Evolutionary conservation across 805 yeast genomes (phyloP).

Genomic region (Wickerhamomyces queroliae): DNA sequence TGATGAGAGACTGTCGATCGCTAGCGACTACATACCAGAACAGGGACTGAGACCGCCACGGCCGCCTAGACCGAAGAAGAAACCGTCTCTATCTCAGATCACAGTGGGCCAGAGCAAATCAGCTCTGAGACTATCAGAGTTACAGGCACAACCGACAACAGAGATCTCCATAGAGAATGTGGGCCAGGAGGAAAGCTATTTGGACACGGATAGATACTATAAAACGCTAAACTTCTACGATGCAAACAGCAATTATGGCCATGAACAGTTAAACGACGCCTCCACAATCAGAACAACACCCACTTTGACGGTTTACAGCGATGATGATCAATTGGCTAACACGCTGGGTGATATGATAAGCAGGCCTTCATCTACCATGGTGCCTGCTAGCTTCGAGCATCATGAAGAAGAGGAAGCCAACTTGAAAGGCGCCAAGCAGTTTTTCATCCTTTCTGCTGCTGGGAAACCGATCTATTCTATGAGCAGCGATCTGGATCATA

Average conservation of each 20-base stretch:
- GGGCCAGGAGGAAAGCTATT: conserved; percentile 6
- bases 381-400: conserved; percentile 7
- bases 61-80: conserved; percentile 14
- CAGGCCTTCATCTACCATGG: conserved; percentile 14
- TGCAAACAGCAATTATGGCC: background rate
- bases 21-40: background rate
- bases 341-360: conserved; percentile 21
- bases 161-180: conserved; percentile 23
- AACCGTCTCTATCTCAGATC: conserved; percentile 17
- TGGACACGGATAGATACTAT: conserved; percentile 4
- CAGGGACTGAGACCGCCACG: conserved; percentile 4
- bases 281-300: conserved; percentile 23
- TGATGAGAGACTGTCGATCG: background rate
- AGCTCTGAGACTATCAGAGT: conserved; percentile 10
- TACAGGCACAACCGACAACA: conserved; percentile 28
- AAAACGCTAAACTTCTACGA: conserved; percentile 4
- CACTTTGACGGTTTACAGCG: conserved; percentile 23
- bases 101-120: conserved; percentile 12
- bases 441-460: conserved; percentile 73
- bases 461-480: conserved; percentile 85
- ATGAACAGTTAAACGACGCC: conserved; percentile 1
- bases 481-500: conserved; percentile 40
- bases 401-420: conserved; percentile 10
- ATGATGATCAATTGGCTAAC: conserved; percentile 14
- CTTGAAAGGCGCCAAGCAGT: conserved; percentile 44